Evolutionary conservation across 106 monocot species (phyloP).

Genomic region (Hemerocallis citrina): DNA sequence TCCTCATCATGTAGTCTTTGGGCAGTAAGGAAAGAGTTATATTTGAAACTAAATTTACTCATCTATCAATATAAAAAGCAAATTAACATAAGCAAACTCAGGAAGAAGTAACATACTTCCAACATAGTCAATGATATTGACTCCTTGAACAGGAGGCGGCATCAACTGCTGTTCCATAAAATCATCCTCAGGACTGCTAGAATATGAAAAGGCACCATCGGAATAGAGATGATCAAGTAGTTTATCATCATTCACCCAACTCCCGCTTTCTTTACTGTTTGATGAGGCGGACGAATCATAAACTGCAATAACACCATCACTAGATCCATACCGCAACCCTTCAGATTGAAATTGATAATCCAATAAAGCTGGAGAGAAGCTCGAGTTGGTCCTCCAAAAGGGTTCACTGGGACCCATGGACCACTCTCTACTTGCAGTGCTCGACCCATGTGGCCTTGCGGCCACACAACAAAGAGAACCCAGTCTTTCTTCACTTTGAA

Average conservation of each 20-base stretch:
- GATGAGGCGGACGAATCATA: slow-evolving; percentile 38
- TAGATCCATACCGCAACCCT: slow-evolving; percentile 28
- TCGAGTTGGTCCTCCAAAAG: slow-evolving; percentile 53
- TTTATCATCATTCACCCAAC: slow-evolving; percentile 40
- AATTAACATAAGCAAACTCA: neutral
- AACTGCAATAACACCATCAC: slow-evolving; percentile 5
- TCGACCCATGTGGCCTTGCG: slow-evolving; percentile 60
- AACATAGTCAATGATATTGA: slow-evolving; percentile 13
- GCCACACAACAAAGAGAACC: slow-evolving; percentile 80
- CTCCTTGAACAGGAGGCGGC: slow-evolving; percentile 13
- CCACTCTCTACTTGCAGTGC: slow-evolving; percentile 38
- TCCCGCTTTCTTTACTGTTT: slow-evolving; percentile 33
- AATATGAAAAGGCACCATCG: slow-evolving; percentile 26
- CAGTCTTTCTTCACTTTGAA: slow-evolving; percentile 16
- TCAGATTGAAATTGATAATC: slow-evolving; percentile 24
- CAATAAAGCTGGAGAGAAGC: slow-evolving; percentile 47
- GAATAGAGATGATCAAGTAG: slow-evolving; percentile 6
- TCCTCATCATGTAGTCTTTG: too few relatives aligned
- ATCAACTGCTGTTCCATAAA: slow-evolving; percentile 21
- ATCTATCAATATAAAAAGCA: too few relatives aligned
- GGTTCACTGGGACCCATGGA: slow-evolving; percentile 33
- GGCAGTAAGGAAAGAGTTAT: too few relatives aligned
- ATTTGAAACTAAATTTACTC: too few relatives aligned
- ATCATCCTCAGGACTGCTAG: slow-evolving; percentile 23
- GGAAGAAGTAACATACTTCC: slow-evolving; percentile 18